A percentile compares a stretch with the other conserved stretches of the same genome.
These are phyloP conservation scores for Myochromella boudieri DNA, from an alignment of 768 basidiomycete species.

Conservation along the genomic window DNA sequence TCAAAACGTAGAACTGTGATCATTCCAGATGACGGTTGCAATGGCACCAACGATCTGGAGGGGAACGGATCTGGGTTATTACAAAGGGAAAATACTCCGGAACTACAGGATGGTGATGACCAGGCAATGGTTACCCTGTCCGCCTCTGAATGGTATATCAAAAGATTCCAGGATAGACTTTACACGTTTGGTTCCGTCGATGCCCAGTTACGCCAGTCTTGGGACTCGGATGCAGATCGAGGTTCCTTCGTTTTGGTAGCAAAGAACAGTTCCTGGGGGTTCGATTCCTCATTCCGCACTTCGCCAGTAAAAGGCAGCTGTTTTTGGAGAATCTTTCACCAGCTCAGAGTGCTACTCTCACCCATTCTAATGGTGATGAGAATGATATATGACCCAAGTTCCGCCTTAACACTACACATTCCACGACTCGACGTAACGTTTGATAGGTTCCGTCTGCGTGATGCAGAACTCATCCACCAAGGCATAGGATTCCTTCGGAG, in stretches of 20 bases:
- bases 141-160: conserved; percentile 35
- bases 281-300: conserved; percentile 12
- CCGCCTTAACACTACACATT: conserved; percentile 33
- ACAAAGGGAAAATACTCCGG: neutral
- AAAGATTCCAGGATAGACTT: conserved; percentile 30
- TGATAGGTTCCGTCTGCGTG: conserved; percentile 39
- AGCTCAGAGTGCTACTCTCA: conserved; percentile 2
- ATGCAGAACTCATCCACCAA: conserved; percentile 40
- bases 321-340: neutral
- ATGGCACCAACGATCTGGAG: neutral
- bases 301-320: too few relatives aligned
- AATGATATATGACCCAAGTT: conserved; percentile 29
- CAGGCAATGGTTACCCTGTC: conserved; percentile 31
- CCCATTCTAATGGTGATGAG: conserved; percentile 7
- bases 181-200: conserved; percentile 39
- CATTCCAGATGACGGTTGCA: neutral
- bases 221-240: conserved; percentile 27
- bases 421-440: conserved; percentile 39
- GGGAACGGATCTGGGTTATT: neutral
- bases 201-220: conserved; percentile 37
- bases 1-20: neutral
- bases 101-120: conserved; percentile 13
- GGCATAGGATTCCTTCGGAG: conserved; percentile 17
- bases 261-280: conserved; percentile 34
- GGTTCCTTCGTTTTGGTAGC: conserved; percentile 41